Base-by-base conservation (phyloP, 306 rosid genomes). In the Casuarina glauca region DNA sequence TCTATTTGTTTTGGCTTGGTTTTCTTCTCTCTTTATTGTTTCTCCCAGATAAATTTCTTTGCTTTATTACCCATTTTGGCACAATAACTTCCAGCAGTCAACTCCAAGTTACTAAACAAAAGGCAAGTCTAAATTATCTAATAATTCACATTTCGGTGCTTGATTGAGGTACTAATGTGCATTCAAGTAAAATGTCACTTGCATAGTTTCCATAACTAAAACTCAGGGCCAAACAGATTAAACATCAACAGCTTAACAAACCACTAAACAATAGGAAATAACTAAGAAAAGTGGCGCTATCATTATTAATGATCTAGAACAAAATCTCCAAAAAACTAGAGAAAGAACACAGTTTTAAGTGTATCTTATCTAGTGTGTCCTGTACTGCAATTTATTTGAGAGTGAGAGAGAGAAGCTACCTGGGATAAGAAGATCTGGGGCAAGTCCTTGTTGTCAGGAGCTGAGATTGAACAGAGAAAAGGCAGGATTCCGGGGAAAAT, bases 401-500 rank as follows among this genome's bases (percentile, higher is more conserved):
- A 71, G 50, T 50, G 73, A 53, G 26, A 64, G 67, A 36, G 61
- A 63, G 19, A 39, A 19, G 32, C 45, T 32, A 76, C 82, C 85
- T 69, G 73, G 58, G 52, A 17, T 17, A 39, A 52, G 48, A 10
- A 42, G 68, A 63, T 41, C 73, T 13, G 61, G 36, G 61, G 51
- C 32, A 51, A 16, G 55, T n/a, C 12, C n/a, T 4, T 76, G 49
- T 19, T 17, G 11, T 48, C 41, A 35, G 76, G 9, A 54, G 57
- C 35, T 79, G 74, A 41, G 66, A 41, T 44, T 53, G 50, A 58
- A 10, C 38, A 51, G 66, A 58, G 64, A 20, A 69, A 13, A 52
- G 73, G 62, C 55, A 73, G 79, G 84, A 84, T 72, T 73, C 84
- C 42, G 78, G 50, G 69, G 68, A 46, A 67, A 43, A 51, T 58